phyloP scores from a whole-genome alignment of 2,329 filamentous ascomycete species.

The Verticillium albo-atrum region DNA sequence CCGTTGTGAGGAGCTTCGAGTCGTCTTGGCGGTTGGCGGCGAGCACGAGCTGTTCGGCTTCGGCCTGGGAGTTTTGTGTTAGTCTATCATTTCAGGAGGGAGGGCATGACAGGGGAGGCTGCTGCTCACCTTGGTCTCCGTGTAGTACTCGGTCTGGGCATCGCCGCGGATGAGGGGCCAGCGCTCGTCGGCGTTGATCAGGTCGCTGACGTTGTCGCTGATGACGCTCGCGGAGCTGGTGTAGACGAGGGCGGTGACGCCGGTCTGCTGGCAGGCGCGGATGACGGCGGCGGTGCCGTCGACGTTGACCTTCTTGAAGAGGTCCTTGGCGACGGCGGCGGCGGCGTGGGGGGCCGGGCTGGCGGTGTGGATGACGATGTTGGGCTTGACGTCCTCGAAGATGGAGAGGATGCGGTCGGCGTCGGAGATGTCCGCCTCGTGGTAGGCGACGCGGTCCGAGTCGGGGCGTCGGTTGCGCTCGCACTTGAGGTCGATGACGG shows the following conservation, averaged over 20 bases:
- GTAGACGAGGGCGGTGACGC: constrained; percentile 80
- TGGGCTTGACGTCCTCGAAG: constrained; percentile 64
- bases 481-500: constrained; percentile 70
- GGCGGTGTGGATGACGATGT: constrained; percentile 89
- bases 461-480: constrained; percentile 60
- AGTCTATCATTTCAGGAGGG: constrained; percentile 1
- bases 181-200: constrained; percentile 80
- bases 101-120: background rate
- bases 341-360: constrained; percentile 58
- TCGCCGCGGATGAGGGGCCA: constrained; percentile 72
- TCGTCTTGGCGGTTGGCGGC: constrained; percentile 62
- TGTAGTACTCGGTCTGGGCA: constrained; percentile 76
- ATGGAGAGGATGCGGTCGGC: constrained; percentile 53
- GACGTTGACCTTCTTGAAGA: constrained; percentile 81
- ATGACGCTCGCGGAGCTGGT: constrained; percentile 87
- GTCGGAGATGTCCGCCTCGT: constrained; percentile 75
- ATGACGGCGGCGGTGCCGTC: constrained; percentile 78
- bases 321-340: constrained; percentile 48
- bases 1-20: constrained; percentile 67
- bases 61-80: constrained; percentile 44
- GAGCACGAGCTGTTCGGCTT: constrained; percentile 78
- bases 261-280: constrained; percentile 63
- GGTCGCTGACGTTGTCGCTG: constrained; percentile 73
- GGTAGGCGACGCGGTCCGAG: constrained; percentile 58
- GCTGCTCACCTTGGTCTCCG: constrained; percentile 78